Evolutionary conservation across 495 filamentous ascomycete genomes (phyloP).

Genomic region (Talaromyces adpressus): DNA sequence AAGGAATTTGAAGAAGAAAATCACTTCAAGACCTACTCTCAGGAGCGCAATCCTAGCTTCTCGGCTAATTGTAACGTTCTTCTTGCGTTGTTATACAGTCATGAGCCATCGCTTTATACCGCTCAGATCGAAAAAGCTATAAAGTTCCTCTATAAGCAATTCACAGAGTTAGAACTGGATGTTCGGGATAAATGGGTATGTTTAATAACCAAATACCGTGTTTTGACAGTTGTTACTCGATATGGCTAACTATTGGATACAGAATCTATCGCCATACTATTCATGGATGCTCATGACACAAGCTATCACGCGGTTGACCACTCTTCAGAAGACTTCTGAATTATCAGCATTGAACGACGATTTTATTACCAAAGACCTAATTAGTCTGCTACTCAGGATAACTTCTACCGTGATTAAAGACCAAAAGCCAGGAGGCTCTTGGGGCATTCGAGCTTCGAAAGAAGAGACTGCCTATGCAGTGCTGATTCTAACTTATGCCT

Average conservation of each 20-base stretch:
- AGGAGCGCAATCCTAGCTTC: slow-evolving; percentile 31
- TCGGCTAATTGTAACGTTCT: slow-evolving; percentile 40
- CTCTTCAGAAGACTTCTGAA: not conserved
- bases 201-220: slow-evolving; percentile 11
- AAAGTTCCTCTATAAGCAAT: slow-evolving; percentile 15
- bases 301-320: not conserved
- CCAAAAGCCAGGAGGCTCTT: slow-evolving; percentile 22
- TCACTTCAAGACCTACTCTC: slow-evolving; percentile 33
- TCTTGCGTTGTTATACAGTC: slow-evolving; percentile 21
- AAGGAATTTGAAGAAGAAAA: slow-evolving; percentile 23
- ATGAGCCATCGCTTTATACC: slow-evolving; percentile 9
- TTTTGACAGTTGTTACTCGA: slow-evolving; percentile 13
- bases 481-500: slow-evolving; percentile 13
- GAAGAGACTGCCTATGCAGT: slow-evolving; percentile 22
- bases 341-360: not conserved
- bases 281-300: slow-evolving; percentile 2
- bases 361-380: not conserved
- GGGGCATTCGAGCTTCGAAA: slow-evolving; percentile 15
- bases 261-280: slow-evolving; percentile 6
- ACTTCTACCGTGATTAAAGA: not conserved
- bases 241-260: slow-evolving; percentile 12
- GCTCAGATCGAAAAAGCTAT: slow-evolving; percentile 15
- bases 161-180: not conserved
- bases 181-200: slow-evolving; percentile 5
- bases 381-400: not conserved